Percentiles rank a stretch among this genome's conserved stretches.
phyloP scores from a whole-genome alignment of 2,329 filamentous ascomycete genomes.

The Fusarium secorum region DNA sequence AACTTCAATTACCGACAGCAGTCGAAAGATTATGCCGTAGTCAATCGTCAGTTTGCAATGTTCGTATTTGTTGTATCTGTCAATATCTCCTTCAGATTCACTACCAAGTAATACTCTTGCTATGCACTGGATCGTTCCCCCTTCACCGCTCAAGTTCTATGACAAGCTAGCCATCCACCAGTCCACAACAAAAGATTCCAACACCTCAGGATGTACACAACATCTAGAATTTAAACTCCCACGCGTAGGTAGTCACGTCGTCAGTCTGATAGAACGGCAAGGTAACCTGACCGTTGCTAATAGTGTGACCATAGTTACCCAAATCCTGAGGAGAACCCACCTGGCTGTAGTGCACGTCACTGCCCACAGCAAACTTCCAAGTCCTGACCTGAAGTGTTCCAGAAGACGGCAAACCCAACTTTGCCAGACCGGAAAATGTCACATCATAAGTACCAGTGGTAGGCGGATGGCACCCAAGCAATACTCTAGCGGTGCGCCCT shows the following conservation, averaged over 20 bases:
- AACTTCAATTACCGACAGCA: not conserved
- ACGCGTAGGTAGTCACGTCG: not conserved
- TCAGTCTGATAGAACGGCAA: not conserved
- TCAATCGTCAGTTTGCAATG: fast-evolving
- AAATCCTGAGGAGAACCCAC: not conserved
- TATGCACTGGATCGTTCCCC: not conserved
- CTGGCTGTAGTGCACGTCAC: not conserved
- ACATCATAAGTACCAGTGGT: not conserved
- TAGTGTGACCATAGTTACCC: not conserved
- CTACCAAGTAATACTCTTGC: not conserved
- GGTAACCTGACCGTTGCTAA: not conserved
- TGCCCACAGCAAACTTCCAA: not conserved
- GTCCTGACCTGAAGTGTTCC: not conserved
- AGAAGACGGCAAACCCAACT: not conserved
- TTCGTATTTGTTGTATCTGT: not conserved
- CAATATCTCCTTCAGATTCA: not conserved
- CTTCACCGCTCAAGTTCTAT: not conserved
- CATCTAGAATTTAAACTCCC: not conserved
- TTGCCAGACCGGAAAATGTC: not conserved
- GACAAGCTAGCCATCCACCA: not conserved
- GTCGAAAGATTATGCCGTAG: fast-evolving
- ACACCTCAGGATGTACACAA: fast-evolving
- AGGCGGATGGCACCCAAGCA: not conserved
- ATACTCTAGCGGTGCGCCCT: not conserved
- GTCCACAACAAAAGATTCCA: not conserved